Conservation (phyloP, 116 monocot species). For the Cymodocea nodosa region DNA sequence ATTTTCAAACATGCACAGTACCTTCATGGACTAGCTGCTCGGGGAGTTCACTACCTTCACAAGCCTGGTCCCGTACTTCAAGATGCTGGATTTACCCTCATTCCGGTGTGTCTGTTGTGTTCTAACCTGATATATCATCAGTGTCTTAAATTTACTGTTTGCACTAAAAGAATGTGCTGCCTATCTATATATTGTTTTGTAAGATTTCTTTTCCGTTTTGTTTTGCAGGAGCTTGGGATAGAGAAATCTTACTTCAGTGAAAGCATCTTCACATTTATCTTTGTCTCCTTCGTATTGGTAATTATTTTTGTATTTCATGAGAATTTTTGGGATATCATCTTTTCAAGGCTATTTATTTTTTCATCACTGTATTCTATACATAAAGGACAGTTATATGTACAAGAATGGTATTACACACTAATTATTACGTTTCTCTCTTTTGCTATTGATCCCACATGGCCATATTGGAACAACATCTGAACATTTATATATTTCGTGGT, state of each 20-base stretch:
- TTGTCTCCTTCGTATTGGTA: constrained; percentile 84
- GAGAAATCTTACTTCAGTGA: constrained; percentile 83
- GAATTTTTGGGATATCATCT: background rate
- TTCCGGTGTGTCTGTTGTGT: constrained; percentile 37
- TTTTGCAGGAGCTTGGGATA: constrained; percentile 63
- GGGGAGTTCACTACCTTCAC: constrained; percentile 83
- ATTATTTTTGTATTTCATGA: background rate
- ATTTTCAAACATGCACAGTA: constrained; percentile 30
- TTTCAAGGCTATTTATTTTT: background rate
- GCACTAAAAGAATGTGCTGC: background rate
- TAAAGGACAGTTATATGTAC: no score
- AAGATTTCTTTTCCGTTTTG: background rate
- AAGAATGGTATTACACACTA: no score
- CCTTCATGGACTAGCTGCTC: constrained; percentile 76
- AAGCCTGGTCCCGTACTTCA: constrained; percentile 63
- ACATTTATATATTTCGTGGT: background rate
- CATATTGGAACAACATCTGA: no score
- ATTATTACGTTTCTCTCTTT: no score
- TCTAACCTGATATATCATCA: background rate
- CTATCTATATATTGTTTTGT: background rate
- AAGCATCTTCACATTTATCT: constrained; percentile 54
- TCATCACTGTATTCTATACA: background rate
- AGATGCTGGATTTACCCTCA: constrained; percentile 59
- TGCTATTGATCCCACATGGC: no score
- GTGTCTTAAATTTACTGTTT: background rate